Evolutionary conservation across 768 basidiomycete genomes (phyloP).

Genomic region (Collybia sordida): DNA sequence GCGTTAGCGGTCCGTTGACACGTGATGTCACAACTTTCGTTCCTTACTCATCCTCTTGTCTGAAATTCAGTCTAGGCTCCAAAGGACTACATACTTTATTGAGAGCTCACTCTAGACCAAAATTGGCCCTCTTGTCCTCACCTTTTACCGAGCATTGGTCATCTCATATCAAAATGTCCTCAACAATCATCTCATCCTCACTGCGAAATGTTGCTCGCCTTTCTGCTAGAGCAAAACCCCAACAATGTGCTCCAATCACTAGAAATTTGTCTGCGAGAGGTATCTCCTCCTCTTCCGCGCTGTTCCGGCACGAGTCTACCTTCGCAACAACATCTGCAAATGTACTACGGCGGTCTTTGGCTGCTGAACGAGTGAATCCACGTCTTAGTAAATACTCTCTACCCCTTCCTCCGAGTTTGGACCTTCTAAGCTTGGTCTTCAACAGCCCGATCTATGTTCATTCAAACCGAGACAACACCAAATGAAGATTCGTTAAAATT

Average conservation of each 20-base stretch:
- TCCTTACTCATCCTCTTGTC: conserved; percentile 9
- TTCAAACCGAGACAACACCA: conserved; percentile 96
- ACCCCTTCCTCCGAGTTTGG: neutral
- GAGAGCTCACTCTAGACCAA: no score
- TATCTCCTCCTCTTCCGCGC: conserved; percentile 6
- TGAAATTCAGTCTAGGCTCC: neutral
- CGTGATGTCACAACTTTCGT: conserved; percentile 14
- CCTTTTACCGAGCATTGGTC: no score
- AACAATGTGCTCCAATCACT: neutral
- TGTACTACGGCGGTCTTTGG: conserved; percentile 14
- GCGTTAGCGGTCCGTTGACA: conserved; percentile 2
- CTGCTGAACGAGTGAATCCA: conserved; percentile 17
- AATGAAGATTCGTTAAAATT: conserved; percentile 98
- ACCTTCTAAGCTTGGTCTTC: neutral
- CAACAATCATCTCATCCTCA: conserved; percentile 13
- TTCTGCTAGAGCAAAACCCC: conserved; percentile 4
- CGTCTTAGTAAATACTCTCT: conserved; percentile 32
- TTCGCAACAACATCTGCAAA: conserved; percentile 21
- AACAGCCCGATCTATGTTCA: conserved; percentile 89
- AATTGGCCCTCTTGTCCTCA: no score
- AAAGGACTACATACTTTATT: no score
- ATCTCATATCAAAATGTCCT: conserved; percentile 5
- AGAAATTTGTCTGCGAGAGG: conserved; percentile 1
- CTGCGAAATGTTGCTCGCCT: conserved; percentile 10
- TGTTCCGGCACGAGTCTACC: conserved; percentile 21